Base-by-base conservation (phyloP, 1,284 basidiomycete species). In the Vanrija sp. region DNA sequence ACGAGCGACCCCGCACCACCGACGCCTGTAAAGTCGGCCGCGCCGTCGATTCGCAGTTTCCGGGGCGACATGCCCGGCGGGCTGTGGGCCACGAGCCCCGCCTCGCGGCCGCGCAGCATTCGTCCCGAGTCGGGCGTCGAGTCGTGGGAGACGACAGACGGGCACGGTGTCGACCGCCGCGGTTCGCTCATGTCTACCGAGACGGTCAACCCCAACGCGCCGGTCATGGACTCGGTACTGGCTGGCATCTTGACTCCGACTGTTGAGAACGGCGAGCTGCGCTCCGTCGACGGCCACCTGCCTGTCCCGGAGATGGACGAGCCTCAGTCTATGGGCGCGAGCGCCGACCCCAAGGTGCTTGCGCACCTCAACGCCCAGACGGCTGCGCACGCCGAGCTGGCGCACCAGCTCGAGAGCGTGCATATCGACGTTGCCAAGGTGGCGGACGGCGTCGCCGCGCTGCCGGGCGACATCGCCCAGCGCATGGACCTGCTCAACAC, bases 291-390 rank as follows among this genome's bases (percentile, higher is more conserved):
- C n/a, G 40, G 18, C 10, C 40, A 42, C 34, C 14, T 34, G 40
- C n/a, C 40, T 9, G 19, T n/a, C 1, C 40, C n/a, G 7, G 40
- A 42, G 16, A 5, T 42, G 21, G 21, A 23, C 40, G 40, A 42
- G n/a, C 40, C 3, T 5, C 16, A 42, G 40, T 1, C 34, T 12
- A 14, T 34, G 6, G 34, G 9, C 2, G 12, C 12, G 15, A 26
- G 49, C 14, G 38, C 48, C 28, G 28, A 38, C 38, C 64, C 6
- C 6, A 28, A 28, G 28, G 51, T 67, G 4, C 26, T 68, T 8
- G 60, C 62, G 2, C 64, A 64, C 19, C 58, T 69, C 7, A 62
- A 68, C n/a, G 38, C 50, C 9, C 68, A 72, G 38, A 58, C 63
- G 5, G 47, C 38, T 5, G 66, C 68, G 15, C 68, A 69, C 53